phyloP scores from a whole-genome alignment of 2,329 filamentous ascomycete species.

The Botryotinia convoluta region DNA sequence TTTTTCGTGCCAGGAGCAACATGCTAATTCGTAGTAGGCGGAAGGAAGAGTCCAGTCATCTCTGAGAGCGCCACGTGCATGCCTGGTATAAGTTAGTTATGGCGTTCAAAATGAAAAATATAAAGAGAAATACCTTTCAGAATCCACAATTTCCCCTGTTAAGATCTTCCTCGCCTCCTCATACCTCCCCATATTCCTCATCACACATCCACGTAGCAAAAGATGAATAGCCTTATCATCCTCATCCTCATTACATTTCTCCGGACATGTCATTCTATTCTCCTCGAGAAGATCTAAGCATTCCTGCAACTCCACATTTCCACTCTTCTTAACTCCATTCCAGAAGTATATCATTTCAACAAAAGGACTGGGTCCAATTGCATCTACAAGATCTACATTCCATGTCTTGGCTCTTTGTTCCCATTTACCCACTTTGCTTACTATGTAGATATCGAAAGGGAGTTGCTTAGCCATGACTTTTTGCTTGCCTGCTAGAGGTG shows the following conservation, averaged over 20 bases:
- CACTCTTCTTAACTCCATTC: conserved; percentile 85
- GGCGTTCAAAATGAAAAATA: background rate
- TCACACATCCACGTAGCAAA: conserved; percentile 63
- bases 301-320: conserved; percentile 57
- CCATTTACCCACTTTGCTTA: conserved; percentile 85
- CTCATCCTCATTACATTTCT: conserved; percentile 50
- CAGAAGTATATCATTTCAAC: conserved; percentile 94
- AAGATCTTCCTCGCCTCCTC: conserved; percentile 65
- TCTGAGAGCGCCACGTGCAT: conserved; percentile 53
- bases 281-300: conserved; percentile 64
- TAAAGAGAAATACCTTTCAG: conserved; percentile 56
- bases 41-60: conserved; percentile 72
- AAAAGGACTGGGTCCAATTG: conserved; percentile 74
- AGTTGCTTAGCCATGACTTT: conserved; percentile 85
- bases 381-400: conserved; percentile 70
- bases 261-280: conserved; percentile 51
- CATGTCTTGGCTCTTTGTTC: conserved; percentile 69
- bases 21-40: conserved; percentile 83
- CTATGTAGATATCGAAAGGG: conserved; percentile 83
- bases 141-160: conserved; percentile 57
- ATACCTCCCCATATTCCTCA: conserved; percentile 60
- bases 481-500: conserved; percentile 76
- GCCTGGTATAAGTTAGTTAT: conserved; percentile 39
- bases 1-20: conserved; percentile 72
- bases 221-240: conserved; percentile 64